Percentiles rank a stretch among this genome's conserved stretches.
These are phyloP conservation scores for Taphrina deformans DNA, from an alignment of 1,139 yeast genomes.

Conservation along the genomic window DNA sequence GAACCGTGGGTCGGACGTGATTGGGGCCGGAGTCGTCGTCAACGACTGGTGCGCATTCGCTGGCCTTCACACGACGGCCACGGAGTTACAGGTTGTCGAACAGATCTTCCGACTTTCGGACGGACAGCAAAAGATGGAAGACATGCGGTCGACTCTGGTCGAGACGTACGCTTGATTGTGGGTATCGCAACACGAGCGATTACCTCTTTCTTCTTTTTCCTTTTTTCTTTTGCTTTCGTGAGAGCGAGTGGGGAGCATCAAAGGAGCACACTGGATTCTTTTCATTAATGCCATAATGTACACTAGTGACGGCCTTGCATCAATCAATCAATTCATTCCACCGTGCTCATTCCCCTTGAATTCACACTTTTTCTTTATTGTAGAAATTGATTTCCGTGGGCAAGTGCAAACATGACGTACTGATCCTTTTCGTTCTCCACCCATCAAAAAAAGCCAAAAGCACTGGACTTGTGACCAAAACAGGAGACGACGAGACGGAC, in stretches of 20 bases:
- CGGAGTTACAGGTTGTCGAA: slow-evolving; percentile 94
- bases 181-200: too few species aligned
- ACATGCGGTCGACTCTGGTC: slow-evolving; percentile 84
- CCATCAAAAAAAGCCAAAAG: too few species aligned
- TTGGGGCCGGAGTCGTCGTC: slow-evolving; percentile 98
- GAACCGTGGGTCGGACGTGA: slow-evolving; percentile 88
- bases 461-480: too few species aligned
- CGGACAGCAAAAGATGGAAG: slow-evolving; percentile 76
- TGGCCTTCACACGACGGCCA: slow-evolving; percentile 97
- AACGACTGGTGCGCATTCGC: slow-evolving; percentile 98
- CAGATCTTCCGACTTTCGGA: slow-evolving; percentile 87
- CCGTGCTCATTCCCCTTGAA: too few species aligned
- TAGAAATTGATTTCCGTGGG: too few species aligned
- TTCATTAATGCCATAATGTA: slow-evolving; percentile 1
- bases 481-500: neutral
- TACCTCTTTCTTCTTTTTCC: too few species aligned
- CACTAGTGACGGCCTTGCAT: slow-evolving; percentile 5
- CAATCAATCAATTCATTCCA: too few species aligned
- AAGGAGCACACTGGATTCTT: neutral
- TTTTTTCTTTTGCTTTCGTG: slow-evolving; percentile 35
- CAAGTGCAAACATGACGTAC: neutral
- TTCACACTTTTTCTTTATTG: too few species aligned
- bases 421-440: neutral
- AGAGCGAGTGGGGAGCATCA: neutral
- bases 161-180: slow-evolving; percentile 63